These are phyloP conservation scores for Candida sp. DNA, from an alignment of 1,139 yeast genomes.

Conservation along the genomic window DNA sequence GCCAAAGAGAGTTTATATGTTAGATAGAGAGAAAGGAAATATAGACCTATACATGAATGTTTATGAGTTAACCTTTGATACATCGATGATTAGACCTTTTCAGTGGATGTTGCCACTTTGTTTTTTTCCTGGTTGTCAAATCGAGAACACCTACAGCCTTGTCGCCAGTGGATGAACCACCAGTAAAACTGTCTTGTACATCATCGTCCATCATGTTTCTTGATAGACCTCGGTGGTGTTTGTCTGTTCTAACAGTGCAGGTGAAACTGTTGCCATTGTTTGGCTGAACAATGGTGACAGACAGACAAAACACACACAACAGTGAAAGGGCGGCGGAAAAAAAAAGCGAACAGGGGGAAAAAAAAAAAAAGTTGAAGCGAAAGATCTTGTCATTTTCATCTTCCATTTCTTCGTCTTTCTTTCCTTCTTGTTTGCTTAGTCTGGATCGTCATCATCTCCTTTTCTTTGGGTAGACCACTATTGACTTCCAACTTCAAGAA, in stretches of 20 bases:
- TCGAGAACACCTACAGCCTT: not conserved
- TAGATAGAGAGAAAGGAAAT: not conserved
- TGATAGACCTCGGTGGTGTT: too few species aligned
- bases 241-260: not conserved
- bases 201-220: too few species aligned
- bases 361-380: not conserved
- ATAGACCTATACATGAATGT: not conserved
- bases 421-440: not conserved
- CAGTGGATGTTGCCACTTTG: not conserved
- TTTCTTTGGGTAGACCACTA: not conserved
- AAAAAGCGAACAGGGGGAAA: not conserved
- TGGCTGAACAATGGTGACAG: not conserved
- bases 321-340: not conserved
- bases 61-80: not conserved
- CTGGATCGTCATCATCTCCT: not conserved
- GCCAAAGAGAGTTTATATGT: not conserved
- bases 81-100: too few species aligned
- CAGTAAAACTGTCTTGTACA: too few species aligned
- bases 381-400: not conserved
- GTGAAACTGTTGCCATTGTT: not conserved
- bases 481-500: not conserved
- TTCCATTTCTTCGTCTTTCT: not conserved
- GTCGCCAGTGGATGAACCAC: not conserved
- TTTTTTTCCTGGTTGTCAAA: not conserved
- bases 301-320: not conserved